Evolutionary conservation across 1,284 basidiomycete species (phyloP), one percentile per base, ranked within the genome.

Genomic region (Coniferiporia sulphurascens): DNA sequence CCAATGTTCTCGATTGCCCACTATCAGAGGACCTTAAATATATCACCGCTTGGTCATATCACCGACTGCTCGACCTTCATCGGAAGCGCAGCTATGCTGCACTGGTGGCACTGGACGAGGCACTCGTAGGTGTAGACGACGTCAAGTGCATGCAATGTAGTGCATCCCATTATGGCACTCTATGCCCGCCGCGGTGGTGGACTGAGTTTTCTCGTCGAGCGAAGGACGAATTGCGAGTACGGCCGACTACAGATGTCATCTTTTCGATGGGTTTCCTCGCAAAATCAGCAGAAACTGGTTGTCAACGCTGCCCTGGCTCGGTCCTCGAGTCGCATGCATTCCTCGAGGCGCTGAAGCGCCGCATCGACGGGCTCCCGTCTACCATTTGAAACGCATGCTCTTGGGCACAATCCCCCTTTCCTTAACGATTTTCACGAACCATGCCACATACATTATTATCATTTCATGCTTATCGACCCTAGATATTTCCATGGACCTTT

Each of bases 111-210:
- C 66, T 88, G 13, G 71, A 74, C 61, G 17, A n/a, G 21, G 51
- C 52, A n/a, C 8, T 45, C 17, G 15, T n/a, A 7, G 66, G 75
- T 27, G 71, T 78, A 1, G 73, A 76, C 8, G 74, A 79, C 45
- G 66, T 86, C 63, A 83, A 83, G 69, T 89, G 87, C 70, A 78
- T 83, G 72, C 80, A 85, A 61, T 89, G 86, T 67, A 86, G 84
- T 49, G 80, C 81, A 8, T 74, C 76, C 2, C 71, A 77, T 63
- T 80, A 78, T 48, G 72, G 71, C 1, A 71, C 75, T 45, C 74
- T 80, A 58, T 74, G 74, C 10, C 74, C 77, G 19, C 87, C 86
- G 27, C 78, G 78, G 68, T 89, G 87, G 87, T 89, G 86, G 86
- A 70, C 69, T 36, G 79, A 81, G 62, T 89, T 80, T 64, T 76